phyloP scores from a whole-genome alignment of 208 protist genomes.

The Crithidia expoeki region DNA sequence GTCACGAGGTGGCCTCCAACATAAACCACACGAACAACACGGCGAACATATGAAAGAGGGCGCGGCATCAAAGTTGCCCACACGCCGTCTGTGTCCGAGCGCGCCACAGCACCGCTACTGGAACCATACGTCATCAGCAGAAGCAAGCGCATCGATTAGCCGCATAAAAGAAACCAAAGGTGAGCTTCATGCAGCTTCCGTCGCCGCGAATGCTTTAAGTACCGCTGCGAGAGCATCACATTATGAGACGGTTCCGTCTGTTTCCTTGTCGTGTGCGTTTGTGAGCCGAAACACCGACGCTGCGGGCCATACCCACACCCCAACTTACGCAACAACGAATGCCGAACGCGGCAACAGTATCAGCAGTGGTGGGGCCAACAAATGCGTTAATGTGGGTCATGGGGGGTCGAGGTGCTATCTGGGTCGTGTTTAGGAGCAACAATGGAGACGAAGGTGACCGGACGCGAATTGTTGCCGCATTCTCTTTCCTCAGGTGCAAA shows the following conservation, averaged over 20 bases:
- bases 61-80: background rate
- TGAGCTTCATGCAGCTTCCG: too few relatives aligned
- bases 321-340: background rate
- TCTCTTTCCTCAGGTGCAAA: background rate
- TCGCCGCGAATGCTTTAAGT: background rate
- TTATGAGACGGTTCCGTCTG: background rate
- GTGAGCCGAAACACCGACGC: background rate
- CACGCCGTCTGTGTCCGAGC: slow-evolving; percentile 19
- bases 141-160: background rate
- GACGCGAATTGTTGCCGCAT: background rate
- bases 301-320: background rate
- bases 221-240: too few relatives aligned
- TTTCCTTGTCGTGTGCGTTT: background rate
- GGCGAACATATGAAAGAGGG: background rate
- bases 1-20: background rate
- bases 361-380: background rate
- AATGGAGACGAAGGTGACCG: too few relatives aligned
- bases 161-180: background rate
- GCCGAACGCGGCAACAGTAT: background rate
- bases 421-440: too few relatives aligned
- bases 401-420: too few relatives aligned
- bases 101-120: slow-evolving; percentile 9
- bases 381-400: too few relatives aligned
- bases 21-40: background rate
- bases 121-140: background rate